Base-by-base conservation (phyloP, 306 rosid species). In the Lathyrus tuberosus region DNA sequence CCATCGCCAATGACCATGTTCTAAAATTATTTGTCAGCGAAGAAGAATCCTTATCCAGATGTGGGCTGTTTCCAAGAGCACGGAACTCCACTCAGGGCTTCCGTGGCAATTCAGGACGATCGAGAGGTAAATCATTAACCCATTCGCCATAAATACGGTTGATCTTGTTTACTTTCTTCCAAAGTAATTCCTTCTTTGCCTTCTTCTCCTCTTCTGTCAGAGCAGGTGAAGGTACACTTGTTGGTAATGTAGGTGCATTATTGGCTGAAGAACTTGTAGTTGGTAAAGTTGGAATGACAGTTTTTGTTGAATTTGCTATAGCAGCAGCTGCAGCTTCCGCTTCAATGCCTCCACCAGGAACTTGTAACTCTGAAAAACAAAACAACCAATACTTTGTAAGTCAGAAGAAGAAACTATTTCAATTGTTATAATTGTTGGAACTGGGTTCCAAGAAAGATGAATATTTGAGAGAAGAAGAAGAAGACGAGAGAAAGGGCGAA, bases 131-230 rank as follows among this genome's bases (percentile, higher is more conserved):
- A 77, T 88, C 97, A 43, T 94, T 95, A 14, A 88, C 90, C 98
- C 98, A 94, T 52, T 94, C 98, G 1, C 73, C 98, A 70, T 94
- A 94, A 71, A 94, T 94, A 14, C 84, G 89, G 60, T 91, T 83
- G 65, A 91, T 90, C 86, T 84, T 87, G 46, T 57, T 72, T 31
- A 80, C 84, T 71, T 89, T 90, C 97, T 92, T 88, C 82, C 78
- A 85, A 43, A 84, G 70, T 18, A 87, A 70, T 14, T 72, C 38
- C 84, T 86, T 86, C 84, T 88, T 85, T 0, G 51, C 76, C 40
- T 35, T 35, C 76, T 79, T 78, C 40, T 67, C 91, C 48, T 85
- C 89, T 44, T 75, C 95, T 10, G 64, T 43, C 65, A 74, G 24
- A 17, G 78, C 77, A 26, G 30, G 0, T 3, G 30, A 3, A 42